A percentile compares a stretch with the other conserved stretches of the same genome.
phyloP scores from a whole-genome alignment of 495 filamentous ascomycete genomes.

The Penicilliopsis zonata region DNA sequence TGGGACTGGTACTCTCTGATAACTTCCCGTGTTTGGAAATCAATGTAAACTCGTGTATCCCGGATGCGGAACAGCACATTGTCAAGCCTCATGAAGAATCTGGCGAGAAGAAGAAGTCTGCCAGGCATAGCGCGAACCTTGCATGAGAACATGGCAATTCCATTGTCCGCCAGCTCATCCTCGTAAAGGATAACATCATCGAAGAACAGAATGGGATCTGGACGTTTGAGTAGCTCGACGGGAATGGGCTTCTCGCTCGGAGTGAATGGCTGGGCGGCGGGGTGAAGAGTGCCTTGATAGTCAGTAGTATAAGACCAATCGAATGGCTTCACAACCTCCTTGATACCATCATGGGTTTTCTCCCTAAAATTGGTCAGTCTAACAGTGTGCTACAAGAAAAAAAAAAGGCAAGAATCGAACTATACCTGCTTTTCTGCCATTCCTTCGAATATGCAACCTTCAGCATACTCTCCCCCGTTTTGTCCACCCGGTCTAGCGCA shows the following conservation, averaged over 20 bases:
- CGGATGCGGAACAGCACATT: slow-evolving; percentile 75
- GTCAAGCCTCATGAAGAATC: slow-evolving; percentile 92
- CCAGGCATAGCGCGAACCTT: slow-evolving; percentile 89
- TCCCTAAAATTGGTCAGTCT: slow-evolving; percentile 38
- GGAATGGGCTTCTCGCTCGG: slow-evolving; percentile 56
- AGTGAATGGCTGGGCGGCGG: slow-evolving; percentile 28
- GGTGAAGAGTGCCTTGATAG: slow-evolving; percentile 55
- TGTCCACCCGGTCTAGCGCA: slow-evolving; percentile 82
- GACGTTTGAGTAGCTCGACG: slow-evolving; percentile 66
- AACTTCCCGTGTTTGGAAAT: slow-evolving; percentile 71
- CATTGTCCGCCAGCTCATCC: slow-evolving; percentile 95
- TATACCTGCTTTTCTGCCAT: slow-evolving; percentile 71
- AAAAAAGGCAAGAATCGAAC: slow-evolving; percentile 2
- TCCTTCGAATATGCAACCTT: slow-evolving; percentile 84
- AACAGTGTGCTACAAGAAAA: not conserved
- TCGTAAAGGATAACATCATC: slow-evolving; percentile 94
- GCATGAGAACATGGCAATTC: slow-evolving; percentile 73
- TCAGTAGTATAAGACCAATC: slow-evolving; percentile 95
- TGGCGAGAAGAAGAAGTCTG: slow-evolving; percentile 66
- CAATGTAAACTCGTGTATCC: slow-evolving; percentile 86
- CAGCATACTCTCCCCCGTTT: slow-evolving; percentile 81
- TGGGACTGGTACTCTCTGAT: slow-evolving; percentile 78
- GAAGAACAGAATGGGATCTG: slow-evolving; percentile 89
- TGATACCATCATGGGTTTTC: slow-evolving; percentile 75
- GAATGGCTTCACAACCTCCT: slow-evolving; percentile 87